Base-by-base conservation (phyloP, 176 grass and related monocot genomes). In the Tillandsia leiboldiana region DNA sequence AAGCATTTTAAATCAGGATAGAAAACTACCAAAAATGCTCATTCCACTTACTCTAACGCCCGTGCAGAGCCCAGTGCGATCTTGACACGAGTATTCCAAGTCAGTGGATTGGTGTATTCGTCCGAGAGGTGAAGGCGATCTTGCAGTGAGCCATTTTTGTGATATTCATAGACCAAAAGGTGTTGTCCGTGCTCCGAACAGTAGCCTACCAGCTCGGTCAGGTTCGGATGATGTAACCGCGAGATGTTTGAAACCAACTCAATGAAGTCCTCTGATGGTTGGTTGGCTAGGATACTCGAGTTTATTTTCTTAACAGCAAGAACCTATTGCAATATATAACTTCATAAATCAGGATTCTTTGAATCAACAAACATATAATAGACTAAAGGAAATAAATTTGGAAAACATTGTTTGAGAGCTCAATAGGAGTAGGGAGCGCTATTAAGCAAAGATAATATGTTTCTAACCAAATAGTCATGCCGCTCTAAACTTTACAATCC, bases 21-120 rank as follows among this genome's bases (percentile, higher is more conserved):
- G 71, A 11, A 51, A 53, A 53, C 9, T 22, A 53, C 48, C 49
- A 12, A 69, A 23, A 4, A 65, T 74, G 53, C 63, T 47, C 27
- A 70, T 48, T 81, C 14, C 80, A 75, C 94, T 85, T 90, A 99
- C 94, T 93, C 94, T 59, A 99, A 75, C 70, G 89, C 89, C 72
- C 94, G 86, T 68, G 94, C 87, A 70, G 89, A 81, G 26, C 94
- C 94, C 11, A 99, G 86, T 78, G 94, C 94, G n/a, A 99, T 93
- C 80, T 93, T 99, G 56, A 99, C 71, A 56, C 89, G 83, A 52
- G 86, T 64, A 73, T 80, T 93, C 94, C 89, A 99, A 64, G 80
- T 85, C 72, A 99, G 84, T 65, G 93, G 88, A 28, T 89, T 91
- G 80, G 78, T 91, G 72, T 85, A 78, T 75, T 97, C 94, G 0